Conservation (phyloP, 371 early-diverging fungal species). For the Mucor racemosus region DNA sequence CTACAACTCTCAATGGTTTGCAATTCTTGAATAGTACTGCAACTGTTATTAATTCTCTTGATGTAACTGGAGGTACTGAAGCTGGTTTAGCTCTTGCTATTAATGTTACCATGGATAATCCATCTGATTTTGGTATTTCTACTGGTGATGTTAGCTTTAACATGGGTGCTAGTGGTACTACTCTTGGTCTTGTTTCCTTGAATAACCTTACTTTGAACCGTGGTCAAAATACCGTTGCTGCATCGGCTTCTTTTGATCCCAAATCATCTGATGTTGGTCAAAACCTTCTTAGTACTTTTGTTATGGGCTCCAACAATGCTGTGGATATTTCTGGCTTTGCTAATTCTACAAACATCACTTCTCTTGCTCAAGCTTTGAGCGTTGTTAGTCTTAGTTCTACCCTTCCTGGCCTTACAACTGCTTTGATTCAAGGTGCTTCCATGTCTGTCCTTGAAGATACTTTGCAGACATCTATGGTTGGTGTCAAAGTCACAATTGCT, state of each 20-base stretch:
- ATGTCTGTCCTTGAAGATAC: conserved; percentile 50
- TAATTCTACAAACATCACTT: conserved; percentile 50
- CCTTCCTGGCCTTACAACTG: conserved; percentile 54
- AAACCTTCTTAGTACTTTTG: conserved; percentile 54
- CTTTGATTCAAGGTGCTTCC: conserved; percentile 50
- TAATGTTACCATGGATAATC: conserved; percentile 62
- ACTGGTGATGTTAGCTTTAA: conserved; percentile 58
- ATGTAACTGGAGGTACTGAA: conserved; percentile 61
- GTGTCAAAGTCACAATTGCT: conserved; percentile 54
- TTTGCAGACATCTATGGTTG: conserved; percentile 46
- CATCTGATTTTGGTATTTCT: conserved; percentile 58
- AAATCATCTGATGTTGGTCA: conserved; percentile 53
- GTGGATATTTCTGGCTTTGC: conserved; percentile 56
- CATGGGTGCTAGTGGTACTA: conserved; percentile 46
- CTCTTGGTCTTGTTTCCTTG: conserved; percentile 58
- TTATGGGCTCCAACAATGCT: conserved; percentile 55
- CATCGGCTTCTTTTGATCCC: conserved; percentile 54
- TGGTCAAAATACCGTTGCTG: conserved; percentile 51
- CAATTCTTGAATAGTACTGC: conserved; percentile 65
- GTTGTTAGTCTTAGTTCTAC: conserved; percentile 47
- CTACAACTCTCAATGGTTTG: conserved; percentile 58
- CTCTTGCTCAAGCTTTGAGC: conserved; percentile 50
- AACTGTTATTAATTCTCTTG: conserved; percentile 59
- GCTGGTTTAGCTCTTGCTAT: conserved; percentile 56
- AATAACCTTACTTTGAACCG: conserved; percentile 51